Evolutionary conservation across 2,329 filamentous ascomycete genomes (phyloP).

Genomic region (Penicillium thymicola): DNA sequence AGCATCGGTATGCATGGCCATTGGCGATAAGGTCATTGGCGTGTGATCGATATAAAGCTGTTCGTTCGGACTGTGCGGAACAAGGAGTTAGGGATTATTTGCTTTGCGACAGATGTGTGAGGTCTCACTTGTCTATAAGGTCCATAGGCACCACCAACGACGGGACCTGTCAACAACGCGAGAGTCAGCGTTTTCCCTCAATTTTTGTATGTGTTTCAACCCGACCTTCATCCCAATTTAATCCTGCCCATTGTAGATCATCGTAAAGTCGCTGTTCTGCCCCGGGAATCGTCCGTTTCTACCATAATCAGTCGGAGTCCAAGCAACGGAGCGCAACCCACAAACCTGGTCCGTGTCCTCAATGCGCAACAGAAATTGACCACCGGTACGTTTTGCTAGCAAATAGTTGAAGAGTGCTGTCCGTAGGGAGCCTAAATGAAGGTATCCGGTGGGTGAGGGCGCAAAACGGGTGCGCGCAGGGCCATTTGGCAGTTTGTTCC

Average conservation of each 20-base stretch:
- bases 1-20: constrained; percentile 85
- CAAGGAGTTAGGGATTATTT: background rate
- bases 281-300: constrained; percentile 77
- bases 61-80: constrained; percentile 67
- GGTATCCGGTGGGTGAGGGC: constrained; percentile 88
- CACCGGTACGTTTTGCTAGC: constrained; percentile 79
- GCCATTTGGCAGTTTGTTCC: constrained; percentile 43
- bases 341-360: constrained; percentile 91
- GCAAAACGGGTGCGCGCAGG: constrained; percentile 84
- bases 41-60: constrained; percentile 68
- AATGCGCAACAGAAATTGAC: constrained; percentile 84
- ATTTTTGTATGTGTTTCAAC: background rate
- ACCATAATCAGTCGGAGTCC: constrained; percentile 32
- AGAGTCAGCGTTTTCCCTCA: constrained; percentile 6
- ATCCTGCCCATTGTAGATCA: constrained; percentile 82
- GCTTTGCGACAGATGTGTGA: background rate
- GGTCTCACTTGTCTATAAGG: constrained; percentile 74
- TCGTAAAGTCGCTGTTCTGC: constrained; percentile 74
- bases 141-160: constrained; percentile 74
- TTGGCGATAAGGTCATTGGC: constrained; percentile 65
- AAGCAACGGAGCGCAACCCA: background rate
- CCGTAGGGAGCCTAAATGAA: constrained; percentile 86
- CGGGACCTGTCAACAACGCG: constrained; percentile 57
- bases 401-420: constrained; percentile 96
- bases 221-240: constrained; percentile 87